Percentiles rank a stretch among this genome's conserved stretches.
phyloP scores from a whole-genome alignment of 2,329 filamentous ascomycete species.

The Lecanoromycetidae sp. region DNA sequence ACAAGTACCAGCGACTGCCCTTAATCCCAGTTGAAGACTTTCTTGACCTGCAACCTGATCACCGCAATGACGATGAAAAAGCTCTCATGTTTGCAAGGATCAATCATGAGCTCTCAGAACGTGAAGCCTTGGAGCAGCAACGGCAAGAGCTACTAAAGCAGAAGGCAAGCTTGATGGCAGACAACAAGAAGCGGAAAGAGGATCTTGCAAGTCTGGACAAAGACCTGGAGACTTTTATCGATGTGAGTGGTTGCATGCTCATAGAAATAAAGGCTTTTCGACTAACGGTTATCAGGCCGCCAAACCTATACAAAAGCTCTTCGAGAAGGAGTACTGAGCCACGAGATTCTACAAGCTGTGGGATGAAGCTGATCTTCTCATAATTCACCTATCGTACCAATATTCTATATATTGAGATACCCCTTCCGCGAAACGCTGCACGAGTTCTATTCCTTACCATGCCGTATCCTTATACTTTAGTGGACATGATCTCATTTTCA shows the following conservation, averaged over 20 bases:
- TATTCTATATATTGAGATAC: no score
- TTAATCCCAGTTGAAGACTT: conserved; percentile 78
- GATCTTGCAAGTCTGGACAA: conserved; percentile 83
- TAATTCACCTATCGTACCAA: no score
- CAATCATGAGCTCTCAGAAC: conserved; percentile 74
- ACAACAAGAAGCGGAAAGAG: conserved; percentile 88
- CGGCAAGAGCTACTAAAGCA: conserved; percentile 63
- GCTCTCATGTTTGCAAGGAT: conserved; percentile 81
- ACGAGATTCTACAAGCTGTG: no score
- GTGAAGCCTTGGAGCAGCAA: conserved; percentile 74
- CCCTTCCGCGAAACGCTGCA: no score
- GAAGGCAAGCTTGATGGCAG: conserved; percentile 56
- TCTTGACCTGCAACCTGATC: conserved; percentile 61
- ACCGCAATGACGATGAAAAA: conserved; percentile 59
- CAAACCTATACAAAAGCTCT: conserved; percentile 75
- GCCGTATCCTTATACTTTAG: no score
- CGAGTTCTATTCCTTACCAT: no score
- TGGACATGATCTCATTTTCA: no score
- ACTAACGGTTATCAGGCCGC: conserved; percentile 52
- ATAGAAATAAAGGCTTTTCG: conserved; percentile 16
- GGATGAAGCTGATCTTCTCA: no score
- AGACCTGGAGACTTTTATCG: conserved; percentile 87
- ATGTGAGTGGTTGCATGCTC: conserved; percentile 42
- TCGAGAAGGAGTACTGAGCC: conserved; percentile 56
- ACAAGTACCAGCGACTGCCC: conserved; percentile 77